Evolutionary conservation across 2,329 filamentous ascomycete species (phyloP).

Genomic region (Venturia aucupariae): DNA sequence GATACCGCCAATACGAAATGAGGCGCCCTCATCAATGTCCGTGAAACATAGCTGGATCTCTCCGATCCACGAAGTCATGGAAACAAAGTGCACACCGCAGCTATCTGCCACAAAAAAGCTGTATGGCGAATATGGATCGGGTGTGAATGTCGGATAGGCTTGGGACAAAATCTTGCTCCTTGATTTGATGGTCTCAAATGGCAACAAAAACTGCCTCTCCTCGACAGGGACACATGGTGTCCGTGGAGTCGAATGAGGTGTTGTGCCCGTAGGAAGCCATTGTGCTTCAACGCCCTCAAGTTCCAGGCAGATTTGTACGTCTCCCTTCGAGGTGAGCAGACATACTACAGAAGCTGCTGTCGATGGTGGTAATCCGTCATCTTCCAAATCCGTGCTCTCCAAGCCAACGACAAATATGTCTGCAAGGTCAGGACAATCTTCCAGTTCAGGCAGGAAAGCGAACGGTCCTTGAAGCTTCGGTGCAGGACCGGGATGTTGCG

Average conservation of each 20-base stretch:
- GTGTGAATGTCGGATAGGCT: conserved; percentile 44
- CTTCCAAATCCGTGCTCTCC: conserved; percentile 42
- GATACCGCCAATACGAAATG: conserved; percentile 47
- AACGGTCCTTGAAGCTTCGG: conserved; percentile 56
- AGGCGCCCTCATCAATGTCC: conserved; percentile 41
- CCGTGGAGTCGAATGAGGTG: conserved; percentile 7
- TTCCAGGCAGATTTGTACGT: conserved; percentile 52
- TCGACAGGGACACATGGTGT: conserved; percentile 18
- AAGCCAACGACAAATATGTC: conserved; percentile 49
- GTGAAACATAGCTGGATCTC: conserved; percentile 49
- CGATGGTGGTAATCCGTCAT: conserved; percentile 37
- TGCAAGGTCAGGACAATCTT: conserved; percentile 37
- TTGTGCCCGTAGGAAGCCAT: conserved; percentile 43
- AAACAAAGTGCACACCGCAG: conserved; percentile 45
- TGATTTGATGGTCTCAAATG: conserved; percentile 33
- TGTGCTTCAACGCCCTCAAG: conserved; percentile 53
- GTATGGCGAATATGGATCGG: conserved; percentile 47
- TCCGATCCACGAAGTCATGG: conserved; percentile 47
- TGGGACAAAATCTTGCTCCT: conserved; percentile 18
- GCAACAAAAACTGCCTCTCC: conserved; percentile 19
- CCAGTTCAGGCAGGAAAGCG: conserved; percentile 29
- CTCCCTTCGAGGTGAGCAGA: conserved; percentile 45
- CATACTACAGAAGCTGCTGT: conserved; percentile 47
- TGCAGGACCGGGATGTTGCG: conserved; percentile 43
- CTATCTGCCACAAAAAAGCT: conserved; percentile 49